Evolutionary conservation across 2,329 filamentous ascomycete genomes (phyloP).

Genomic region (Incumbomyces lentus): DNA sequence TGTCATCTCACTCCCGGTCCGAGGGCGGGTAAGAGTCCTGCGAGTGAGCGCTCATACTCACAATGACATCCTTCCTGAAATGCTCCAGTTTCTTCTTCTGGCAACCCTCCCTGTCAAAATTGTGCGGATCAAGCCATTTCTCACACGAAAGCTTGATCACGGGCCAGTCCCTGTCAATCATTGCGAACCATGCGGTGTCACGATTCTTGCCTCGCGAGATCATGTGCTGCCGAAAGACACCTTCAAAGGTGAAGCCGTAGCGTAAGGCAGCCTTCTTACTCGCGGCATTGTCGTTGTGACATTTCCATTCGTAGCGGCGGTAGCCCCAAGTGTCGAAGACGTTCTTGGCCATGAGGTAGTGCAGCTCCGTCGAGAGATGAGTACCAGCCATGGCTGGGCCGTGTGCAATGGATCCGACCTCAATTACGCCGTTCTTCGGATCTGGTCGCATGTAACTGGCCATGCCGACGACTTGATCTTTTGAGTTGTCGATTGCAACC

Average conservation of each 20-base stretch:
- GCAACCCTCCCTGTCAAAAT: slow-evolving; percentile 46
- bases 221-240: slow-evolving; percentile 52
- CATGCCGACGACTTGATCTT: neutral
- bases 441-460: slow-evolving; percentile 34
- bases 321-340: slow-evolving; percentile 47
- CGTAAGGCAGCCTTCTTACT: slow-evolving; percentile 46
- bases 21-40: too few species aligned
- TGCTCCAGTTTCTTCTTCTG: slow-evolving; percentile 40
- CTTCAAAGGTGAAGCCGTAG: slow-evolving; percentile 51
- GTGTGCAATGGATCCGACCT: slow-evolving; percentile 49
- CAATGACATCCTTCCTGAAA: slow-evolving; percentile 18
- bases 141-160: slow-evolving; percentile 37
- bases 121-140: slow-evolving; percentile 43
- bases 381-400: slow-evolving; percentile 43
- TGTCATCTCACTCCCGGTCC: neutral
- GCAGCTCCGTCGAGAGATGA: slow-evolving; percentile 46
- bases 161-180: slow-evolving; percentile 51
- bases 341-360: slow-evolving; percentile 46
- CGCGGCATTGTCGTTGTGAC: slow-evolving; percentile 45
- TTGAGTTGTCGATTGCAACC: neutral
- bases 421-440: slow-evolving; percentile 40
- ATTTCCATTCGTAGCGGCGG: slow-evolving; percentile 55
- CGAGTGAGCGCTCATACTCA: neutral
- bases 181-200: slow-evolving; percentile 52
- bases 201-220: slow-evolving; percentile 46